A percentile compares a stretch with the other conserved stretches of the same genome.
Evolutionary conservation across 1,284 basidiomycete species (phyloP).

Genomic region (Xerocomus nothofagi): DNA sequence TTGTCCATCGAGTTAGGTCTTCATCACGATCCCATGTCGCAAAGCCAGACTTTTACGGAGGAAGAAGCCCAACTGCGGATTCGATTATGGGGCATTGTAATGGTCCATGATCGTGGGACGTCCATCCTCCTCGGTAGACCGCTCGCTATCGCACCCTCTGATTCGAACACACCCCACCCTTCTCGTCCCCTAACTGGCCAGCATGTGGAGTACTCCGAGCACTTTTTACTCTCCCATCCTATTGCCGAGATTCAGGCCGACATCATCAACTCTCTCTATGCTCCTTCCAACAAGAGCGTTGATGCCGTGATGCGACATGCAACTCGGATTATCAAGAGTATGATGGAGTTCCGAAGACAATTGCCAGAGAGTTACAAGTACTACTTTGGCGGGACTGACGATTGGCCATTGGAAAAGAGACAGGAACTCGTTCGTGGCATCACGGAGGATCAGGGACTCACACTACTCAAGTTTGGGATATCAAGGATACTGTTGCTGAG

Average conservation of each 20-base stretch:
- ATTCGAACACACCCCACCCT: constrained; percentile 74
- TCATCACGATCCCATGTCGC: constrained; percentile 76
- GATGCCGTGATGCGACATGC: constrained; percentile 74
- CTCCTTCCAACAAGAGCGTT: constrained; percentile 62
- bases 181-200: constrained; percentile 46
- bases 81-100: constrained; percentile 76
- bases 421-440: constrained; percentile 68
- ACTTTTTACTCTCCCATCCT: constrained; percentile 68
- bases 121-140: constrained; percentile 83
- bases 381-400: constrained; percentile 70
- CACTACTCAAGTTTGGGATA: constrained; percentile 76
- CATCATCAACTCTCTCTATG: constrained; percentile 79
- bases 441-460: constrained; percentile 74
- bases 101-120: constrained; percentile 81
- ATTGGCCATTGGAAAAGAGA: constrained; percentile 66
- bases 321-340: constrained; percentile 70
- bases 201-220: constrained; percentile 55
- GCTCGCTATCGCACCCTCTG: constrained; percentile 71
- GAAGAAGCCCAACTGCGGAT: constrained; percentile 75
- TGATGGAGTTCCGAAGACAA: constrained; percentile 62
- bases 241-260: constrained; percentile 81
- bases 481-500: constrained; percentile 73
- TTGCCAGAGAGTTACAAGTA: constrained; percentile 67
- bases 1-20: constrained; percentile 77
- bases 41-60: constrained; percentile 63